Percentiles rank a stretch among this genome's conserved stretches.
Conservation (phyloP, 1,139 yeast genomes). For the Zygosaccharomyces sapae region DNA sequence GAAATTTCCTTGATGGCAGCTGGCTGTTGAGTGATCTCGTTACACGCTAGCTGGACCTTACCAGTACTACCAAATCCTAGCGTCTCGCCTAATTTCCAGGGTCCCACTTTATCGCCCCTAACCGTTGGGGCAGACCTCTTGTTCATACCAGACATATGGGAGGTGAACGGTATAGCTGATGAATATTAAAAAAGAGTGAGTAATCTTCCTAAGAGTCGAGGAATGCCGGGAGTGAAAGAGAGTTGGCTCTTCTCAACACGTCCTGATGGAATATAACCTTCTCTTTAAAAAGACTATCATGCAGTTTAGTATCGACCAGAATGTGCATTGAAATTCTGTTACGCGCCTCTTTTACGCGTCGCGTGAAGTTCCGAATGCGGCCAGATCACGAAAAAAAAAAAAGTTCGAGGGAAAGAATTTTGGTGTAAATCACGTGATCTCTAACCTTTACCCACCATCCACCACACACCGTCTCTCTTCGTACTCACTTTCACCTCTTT, state of each 20-base stretch:
- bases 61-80: slow-evolving; percentile 95
- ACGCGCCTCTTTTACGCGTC: slow-evolving; percentile 5
- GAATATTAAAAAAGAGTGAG: background rate
- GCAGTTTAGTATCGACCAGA: background rate
- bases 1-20: slow-evolving; percentile 98
- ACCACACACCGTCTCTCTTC: background rate
- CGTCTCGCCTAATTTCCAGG: slow-evolving; percentile 94
- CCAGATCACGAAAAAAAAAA: slow-evolving; percentile 1
- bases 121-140: slow-evolving; percentile 24
- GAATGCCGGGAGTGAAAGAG: background rate
- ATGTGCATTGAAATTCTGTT: background rate
- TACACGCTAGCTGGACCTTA: slow-evolving; percentile 86
- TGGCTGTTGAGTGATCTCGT: slow-evolving; percentile 73
- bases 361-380: slow-evolving; percentile 2
- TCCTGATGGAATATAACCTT: slow-evolving; percentile 1
- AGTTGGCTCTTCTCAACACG: background rate
- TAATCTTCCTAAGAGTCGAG: background rate
- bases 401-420: background rate
- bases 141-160: slow-evolving; percentile 13
- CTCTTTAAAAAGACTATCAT: background rate
- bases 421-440: slow-evolving; percentile 2
- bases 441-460: too few species aligned
- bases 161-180: background rate
- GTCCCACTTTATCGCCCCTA: slow-evolving; percentile 60
- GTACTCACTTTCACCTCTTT: background rate